Percentiles rank a stretch among this genome's conserved stretches.
Conservation (phyloP, 1,284 basidiomycete genomes). For the Xerocomus nothofagi region DNA sequence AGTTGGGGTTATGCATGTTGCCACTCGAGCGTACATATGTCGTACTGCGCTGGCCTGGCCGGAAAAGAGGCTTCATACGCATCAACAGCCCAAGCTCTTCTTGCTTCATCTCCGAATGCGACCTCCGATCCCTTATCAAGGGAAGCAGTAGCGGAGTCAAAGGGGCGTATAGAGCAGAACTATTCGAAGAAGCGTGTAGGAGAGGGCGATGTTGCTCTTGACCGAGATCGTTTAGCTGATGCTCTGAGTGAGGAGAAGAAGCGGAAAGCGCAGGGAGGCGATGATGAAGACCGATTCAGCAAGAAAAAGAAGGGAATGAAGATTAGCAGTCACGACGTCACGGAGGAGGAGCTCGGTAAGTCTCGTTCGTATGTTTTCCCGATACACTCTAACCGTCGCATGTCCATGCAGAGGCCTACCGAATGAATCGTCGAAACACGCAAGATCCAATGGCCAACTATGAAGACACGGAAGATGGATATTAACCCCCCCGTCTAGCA, state of each 20-base stretch:
- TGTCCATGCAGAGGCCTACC: conserved; percentile 70
- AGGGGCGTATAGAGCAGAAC: conserved; percentile 55
- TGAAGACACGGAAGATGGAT: conserved; percentile 52
- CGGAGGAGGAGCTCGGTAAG: conserved; percentile 90
- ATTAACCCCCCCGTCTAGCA: conserved; percentile 25
- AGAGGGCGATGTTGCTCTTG: conserved; percentile 72
- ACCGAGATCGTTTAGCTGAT: conserved; percentile 64
- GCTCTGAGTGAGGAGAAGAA: conserved; percentile 83
- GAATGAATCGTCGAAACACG: conserved; percentile 65
- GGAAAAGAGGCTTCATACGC: conserved; percentile 80
- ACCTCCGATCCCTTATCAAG: conserved; percentile 26
- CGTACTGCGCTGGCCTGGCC: conserved; percentile 91
- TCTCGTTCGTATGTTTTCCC: conserved; percentile 9
- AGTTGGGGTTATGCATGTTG: conserved; percentile 96
- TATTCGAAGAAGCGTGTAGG: conserved; percentile 70
- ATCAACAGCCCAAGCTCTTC: conserved; percentile 68
- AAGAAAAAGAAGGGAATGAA: conserved; percentile 58
- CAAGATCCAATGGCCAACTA: conserved; percentile 93
- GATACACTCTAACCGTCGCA: conserved; percentile 11
- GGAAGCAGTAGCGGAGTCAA: conserved; percentile 36
- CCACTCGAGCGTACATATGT: conserved; percentile 82
- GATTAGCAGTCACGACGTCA: conserved; percentile 68
- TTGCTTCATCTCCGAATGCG: conserved; percentile 43
- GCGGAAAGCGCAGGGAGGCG: conserved; percentile 60
- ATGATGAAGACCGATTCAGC: conserved; percentile 55